Evolutionary conservation across 164 flowering plant species (phyloP), one percentile per base, ranked within the genome.

Genomic region (Vitis amurensis): DNA sequence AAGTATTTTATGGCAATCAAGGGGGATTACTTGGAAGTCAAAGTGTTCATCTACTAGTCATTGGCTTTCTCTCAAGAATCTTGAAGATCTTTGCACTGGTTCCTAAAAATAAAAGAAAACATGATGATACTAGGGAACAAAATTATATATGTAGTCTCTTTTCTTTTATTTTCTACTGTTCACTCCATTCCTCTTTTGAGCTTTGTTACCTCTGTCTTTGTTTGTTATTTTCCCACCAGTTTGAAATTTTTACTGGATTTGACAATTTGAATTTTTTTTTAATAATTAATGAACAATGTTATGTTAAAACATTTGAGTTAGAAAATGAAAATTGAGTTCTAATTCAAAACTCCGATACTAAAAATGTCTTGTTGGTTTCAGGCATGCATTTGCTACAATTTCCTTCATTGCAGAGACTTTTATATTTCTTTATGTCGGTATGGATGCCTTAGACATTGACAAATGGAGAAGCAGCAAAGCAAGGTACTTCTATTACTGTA

Each of bases 391-490:
- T 76, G 88, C 91, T 63, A 86, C 88, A 61, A 84, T 86, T 29
- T 87, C 91, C 48, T 87, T 85, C 66, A 86, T 88, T 62, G 81
- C 91, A 55, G 91, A 86, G 74, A 86, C 88, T 13, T 88, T 87
- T 62, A 87, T 87, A 66, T 87, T 87, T 72, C 70, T 87, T 23
- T 87, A 87, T 72, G 91, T 87, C 14, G 87, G 89, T 12, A 85
- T 87, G 91, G 91, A 87, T 82, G 86, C 91, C 55, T 66, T 87
- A 27, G 89, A 87, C 82, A 73, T 82, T 23, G 83, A 80, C 67
- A 88, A 81, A 77, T 86, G 91, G 89, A 84, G 71, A 76, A 69
- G 53, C 63, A 83, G 87, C 76, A 52, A 78, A 2, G 73, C 89
- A 61, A 82, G 87, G 89, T 88, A 77, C 29, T 19, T 59, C 61